Base-by-base conservation (phyloP, 1,284 basidiomycete species). In the Rhodotorula sp. region DNA sequence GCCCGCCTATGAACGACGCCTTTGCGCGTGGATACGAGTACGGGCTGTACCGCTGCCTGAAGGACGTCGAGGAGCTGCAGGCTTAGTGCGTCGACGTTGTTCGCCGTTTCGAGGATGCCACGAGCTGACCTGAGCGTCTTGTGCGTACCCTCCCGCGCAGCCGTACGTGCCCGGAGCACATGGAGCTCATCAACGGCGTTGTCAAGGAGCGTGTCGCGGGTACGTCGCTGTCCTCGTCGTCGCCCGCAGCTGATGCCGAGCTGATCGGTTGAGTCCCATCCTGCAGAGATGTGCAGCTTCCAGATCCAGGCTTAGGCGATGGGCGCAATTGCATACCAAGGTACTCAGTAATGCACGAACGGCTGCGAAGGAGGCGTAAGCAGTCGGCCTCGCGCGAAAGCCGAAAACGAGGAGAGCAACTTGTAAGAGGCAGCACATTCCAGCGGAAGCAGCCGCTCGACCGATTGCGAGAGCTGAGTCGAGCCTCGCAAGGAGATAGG, bases 31-130 rank as follows among this genome's bases (percentile, higher is more conserved):
- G 66, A 0, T 68, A 46, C 25, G 71, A 68, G 23, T 66, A 54
- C 56, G 71, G 66, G 1, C 52, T 72, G 12, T 68, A 68, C 52
- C 67, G 71, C 2, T 27, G 42, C 10, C 25, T 72, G 50, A 68
- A 72, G 56, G 71, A 72, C 42, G 5, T 63, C 7, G 71, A 72
- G 1, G 71, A 72, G 60, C 68, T 72, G 25, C 34, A 44, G 9
- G 41, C 45, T 25, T 72, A 72, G 55, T 56, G 55, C 41, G 55
- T 56, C 27, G 12, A 7, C 21, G 41, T 34, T 23, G 17, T 42
- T 34, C 27, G 25, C n/a, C 44, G 8, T 27, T 16, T 12, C 27
- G 45, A 1, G 42, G 46, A 14, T 34, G 10, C 1, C 9, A 23
- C 10, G 41, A 53, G 61, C 61, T 62, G 61, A 62, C 50, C 41